Conservation (phyloP, 768 basidiomycete species). For the Roridomyces roridus region DNA sequence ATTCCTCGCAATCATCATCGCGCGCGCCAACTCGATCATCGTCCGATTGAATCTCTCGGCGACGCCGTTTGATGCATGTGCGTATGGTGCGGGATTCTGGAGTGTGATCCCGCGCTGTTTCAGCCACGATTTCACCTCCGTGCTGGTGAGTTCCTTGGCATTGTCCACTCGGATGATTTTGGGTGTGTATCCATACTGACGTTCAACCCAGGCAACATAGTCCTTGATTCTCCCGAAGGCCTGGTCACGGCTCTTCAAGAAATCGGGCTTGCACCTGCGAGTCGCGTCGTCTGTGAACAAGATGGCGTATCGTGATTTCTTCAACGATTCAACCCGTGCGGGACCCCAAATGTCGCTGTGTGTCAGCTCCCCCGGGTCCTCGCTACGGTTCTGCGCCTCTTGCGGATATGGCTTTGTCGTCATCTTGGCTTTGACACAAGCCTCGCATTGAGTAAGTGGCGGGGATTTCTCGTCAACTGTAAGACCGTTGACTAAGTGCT, state of each 20-base stretch:
- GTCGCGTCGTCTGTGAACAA: conserved; percentile 12
- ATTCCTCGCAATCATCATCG: conserved; percentile 38
- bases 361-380: conserved; percentile 13
- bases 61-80: conserved; percentile 45
- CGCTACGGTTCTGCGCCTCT: conserved; percentile 12
- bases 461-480: conserved; percentile 3
- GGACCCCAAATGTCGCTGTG: conserved; percentile 16
- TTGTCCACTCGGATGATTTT: conserved; percentile 33
- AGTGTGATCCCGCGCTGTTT: conserved; percentile 32
- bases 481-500: conserved; percentile 12
- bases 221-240: conserved; percentile 12
- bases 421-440: conserved; percentile 19
- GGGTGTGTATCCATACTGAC: conserved; percentile 3
- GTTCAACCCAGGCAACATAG: conserved; percentile 6
- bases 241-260: conserved; percentile 11
- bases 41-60: conserved; percentile 46
- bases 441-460: conserved; percentile 12
- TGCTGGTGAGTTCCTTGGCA: conserved; percentile 38
- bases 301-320: neutral
- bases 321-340: conserved; percentile 8
- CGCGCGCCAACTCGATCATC: conserved; percentile 30
- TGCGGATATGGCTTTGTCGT: conserved; percentile 12
- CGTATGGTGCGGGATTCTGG: conserved; percentile 40
- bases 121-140: conserved; percentile 27
- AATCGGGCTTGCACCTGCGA: conserved; percentile 5